These are phyloP conservation scores for Diospyros kaki DNA, from an alignment of 148 eudicot species.

Conservation along the genomic window DNA sequence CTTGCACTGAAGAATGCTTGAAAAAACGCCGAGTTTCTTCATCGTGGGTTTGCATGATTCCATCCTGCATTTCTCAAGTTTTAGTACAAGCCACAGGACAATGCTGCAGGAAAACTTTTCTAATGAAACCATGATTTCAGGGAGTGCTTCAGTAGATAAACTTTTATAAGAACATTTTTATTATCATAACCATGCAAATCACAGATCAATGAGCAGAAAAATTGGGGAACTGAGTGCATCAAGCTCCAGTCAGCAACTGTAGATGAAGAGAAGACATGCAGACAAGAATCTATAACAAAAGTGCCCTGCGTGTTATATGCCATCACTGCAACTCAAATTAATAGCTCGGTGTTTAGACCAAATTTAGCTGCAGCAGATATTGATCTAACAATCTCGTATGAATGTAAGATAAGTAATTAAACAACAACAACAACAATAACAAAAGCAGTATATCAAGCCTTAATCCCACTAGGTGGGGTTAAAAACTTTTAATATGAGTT, in stretches of 20 bases:
- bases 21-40: constrained; percentile 95
- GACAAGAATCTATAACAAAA: background rate
- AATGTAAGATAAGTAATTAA: background rate
- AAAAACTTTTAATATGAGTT: background rate
- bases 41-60: constrained; percentile 94
- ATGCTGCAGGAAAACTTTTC: background rate
- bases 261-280: background rate
- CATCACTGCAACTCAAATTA: background rate
- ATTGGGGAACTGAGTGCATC: background rate
- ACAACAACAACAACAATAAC: too few species aligned
- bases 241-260: background rate
- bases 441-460: too few species aligned
- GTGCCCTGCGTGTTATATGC: background rate
- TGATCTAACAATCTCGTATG: background rate
- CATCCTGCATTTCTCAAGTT: constrained; percentile 57
- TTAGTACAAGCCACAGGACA: background rate
- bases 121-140: background rate
- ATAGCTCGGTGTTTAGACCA: background rate
- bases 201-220: background rate
- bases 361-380: background rate
- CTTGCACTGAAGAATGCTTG: constrained; percentile 94
- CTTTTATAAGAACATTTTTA: background rate
- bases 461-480: background rate
- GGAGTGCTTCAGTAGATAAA: too few species aligned
- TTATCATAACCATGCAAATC: background rate